Base-by-base conservation (phyloP, 139 green algal genomes). In the Tetradesmus lagerheimii region DNA sequence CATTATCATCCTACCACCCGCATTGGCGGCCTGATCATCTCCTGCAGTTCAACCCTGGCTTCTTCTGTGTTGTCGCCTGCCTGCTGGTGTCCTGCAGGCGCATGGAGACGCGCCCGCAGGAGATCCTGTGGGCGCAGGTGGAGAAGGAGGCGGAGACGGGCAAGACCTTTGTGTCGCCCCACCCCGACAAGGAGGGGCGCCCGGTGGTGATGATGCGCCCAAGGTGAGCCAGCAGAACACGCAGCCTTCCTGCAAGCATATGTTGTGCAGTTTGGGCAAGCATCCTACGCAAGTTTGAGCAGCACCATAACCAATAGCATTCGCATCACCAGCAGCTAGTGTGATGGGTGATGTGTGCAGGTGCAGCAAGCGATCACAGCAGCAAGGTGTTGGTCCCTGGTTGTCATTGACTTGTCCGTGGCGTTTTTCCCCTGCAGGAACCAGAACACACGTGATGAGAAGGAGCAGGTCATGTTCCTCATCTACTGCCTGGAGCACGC, bases 401-500 rank as follows among this genome's bases (percentile, higher is more conserved):
- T n/a, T n/a, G n/a, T n/a, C n/a, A n/a, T n/a, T n/a, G n/a, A n/a
- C n/a, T n/a, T n/a, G n/a, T n/a, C n/a, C n/a, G n/a, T n/a, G n/a
- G n/a, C n/a, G n/a, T n/a, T n/a, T n/a, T n/a, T n/a, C n/a, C n/a
- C 45, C 29, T 81, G 50, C 93, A 96, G 95, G 83, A 92, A 93
- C 67, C 89, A 97, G 86, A 96, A 96, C 91, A 95, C 91, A 2
- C 92, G 92, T 41, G 86, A 90, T 18, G 85, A 87, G 27, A 90
- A 95, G 12, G 66, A 83, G 53, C 94, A 96, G 77, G 90, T 98
- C 34, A 93, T 93, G 50, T 97, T 93, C 79, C 93, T 98, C n/a
- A 95, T 98, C 38, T 98, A 98, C 93, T 93, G 89, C 38, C 91
- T 98, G 66, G 96, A 98, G 91, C 79, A 92, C 41, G 96, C 96